Evolutionary conservation across 2,329 filamentous ascomycete genomes (phyloP).

Genomic region (Ascochyta pisi): DNA sequence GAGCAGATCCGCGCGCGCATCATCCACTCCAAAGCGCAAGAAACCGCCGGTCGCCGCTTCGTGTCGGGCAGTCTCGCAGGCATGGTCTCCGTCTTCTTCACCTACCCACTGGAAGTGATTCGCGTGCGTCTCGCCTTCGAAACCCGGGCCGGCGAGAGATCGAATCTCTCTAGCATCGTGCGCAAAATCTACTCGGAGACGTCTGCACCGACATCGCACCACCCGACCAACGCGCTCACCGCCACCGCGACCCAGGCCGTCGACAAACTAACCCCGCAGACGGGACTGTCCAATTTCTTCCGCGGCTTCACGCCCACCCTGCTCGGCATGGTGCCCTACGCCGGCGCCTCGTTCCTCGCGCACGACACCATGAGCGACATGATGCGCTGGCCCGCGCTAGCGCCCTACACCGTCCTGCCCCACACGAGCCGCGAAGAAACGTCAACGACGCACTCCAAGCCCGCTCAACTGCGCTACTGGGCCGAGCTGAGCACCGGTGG

Average conservation of each 20-base stretch:
- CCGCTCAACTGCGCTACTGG: constrained; percentile 78
- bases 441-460: constrained; percentile 58
- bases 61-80: constrained; percentile 78
- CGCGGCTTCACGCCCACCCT: constrained; percentile 90
- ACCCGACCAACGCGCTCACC: constrained; percentile 50
- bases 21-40: constrained; percentile 74
- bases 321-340: constrained; percentile 95
- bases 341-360: constrained; percentile 92
- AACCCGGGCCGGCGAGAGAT: constrained; percentile 76
- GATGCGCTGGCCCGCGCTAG: constrained; percentile 72
- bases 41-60: constrained; percentile 80
- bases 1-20: constrained; percentile 87
- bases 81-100: constrained; percentile 91
- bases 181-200: constrained; percentile 85
- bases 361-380: constrained; percentile 90
- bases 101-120: constrained; percentile 92
- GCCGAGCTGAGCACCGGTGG: constrained; percentile 87
- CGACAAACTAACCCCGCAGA: constrained; percentile 63
- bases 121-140: constrained; percentile 94
- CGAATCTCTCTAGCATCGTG: constrained; percentile 78
- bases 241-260: constrained; percentile 53
- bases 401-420: constrained; percentile 77
- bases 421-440: constrained; percentile 54
- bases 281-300: constrained; percentile 89
- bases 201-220: constrained; percentile 42